phyloP scores from a whole-genome alignment of 2,329 filamentous ascomycete species.

The Dactylellina haptotyla region DNA sequence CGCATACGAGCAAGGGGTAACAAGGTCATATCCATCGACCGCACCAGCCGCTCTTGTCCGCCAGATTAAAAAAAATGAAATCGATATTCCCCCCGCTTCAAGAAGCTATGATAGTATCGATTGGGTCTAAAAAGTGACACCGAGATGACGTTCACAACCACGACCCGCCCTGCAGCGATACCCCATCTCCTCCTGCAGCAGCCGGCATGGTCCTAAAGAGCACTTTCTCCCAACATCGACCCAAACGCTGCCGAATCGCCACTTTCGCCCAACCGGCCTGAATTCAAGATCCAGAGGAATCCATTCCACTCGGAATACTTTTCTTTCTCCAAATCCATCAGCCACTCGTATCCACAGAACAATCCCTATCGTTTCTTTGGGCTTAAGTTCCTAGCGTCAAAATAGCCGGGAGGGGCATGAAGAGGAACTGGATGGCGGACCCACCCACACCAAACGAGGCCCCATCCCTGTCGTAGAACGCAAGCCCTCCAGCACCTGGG shows the following conservation, averaged over 20 bases:
- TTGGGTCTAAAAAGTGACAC: conserved; percentile 3
- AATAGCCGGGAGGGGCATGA: conserved; percentile 20
- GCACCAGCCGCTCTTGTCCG: conserved; percentile 7
- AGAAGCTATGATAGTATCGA: too few relatives aligned
- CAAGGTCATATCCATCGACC: background rate
- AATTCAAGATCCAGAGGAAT: too few relatives aligned
- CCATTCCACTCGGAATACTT: conserved; percentile 13
- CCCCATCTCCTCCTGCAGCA: conserved; percentile 4
- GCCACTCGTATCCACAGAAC: background rate
- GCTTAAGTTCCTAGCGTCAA: conserved; percentile 39
- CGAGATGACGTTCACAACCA: background rate
- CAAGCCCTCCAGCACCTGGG: conserved; percentile 21
- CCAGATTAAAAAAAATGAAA: too few relatives aligned
- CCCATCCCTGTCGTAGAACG: conserved; percentile 19
- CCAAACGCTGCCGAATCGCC: background rate
- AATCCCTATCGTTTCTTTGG: conserved; percentile 6
- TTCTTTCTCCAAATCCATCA: background rate
- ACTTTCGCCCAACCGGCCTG: background rate
- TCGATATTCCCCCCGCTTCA: conserved; percentile 31
- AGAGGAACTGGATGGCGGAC: conserved; percentile 14
- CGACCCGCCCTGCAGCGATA: too few relatives aligned
- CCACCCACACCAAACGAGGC: conserved; percentile 42
- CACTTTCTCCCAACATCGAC: background rate
- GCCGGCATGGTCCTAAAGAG: background rate
- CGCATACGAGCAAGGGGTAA: background rate